Conservation (phyloP, 805 yeast species). For the Candida tibetensis region DNA sequence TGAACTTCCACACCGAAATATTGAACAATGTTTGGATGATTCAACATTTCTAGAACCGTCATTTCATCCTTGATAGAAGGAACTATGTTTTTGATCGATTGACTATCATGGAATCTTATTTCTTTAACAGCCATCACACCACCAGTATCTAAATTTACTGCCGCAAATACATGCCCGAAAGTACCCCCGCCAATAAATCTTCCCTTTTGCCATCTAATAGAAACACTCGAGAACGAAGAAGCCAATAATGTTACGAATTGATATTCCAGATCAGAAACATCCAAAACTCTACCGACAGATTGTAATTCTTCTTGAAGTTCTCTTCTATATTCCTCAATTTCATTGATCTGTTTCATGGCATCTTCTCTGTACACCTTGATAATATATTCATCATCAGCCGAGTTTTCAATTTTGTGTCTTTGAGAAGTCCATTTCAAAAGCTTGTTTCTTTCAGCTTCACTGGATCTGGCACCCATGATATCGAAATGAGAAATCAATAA, state of each 20-base stretch:
- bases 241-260: constrained; percentile 85
- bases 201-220: constrained; percentile 97
- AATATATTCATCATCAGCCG: constrained; percentile 39
- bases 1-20: constrained; percentile 97
- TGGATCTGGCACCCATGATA: constrained; percentile 95
- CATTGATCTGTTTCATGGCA: constrained; percentile 61
- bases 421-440: constrained; percentile 52
- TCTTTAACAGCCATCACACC: constrained; percentile 97
- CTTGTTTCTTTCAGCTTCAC: constrained; percentile 58
- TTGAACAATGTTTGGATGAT: constrained; percentile 95
- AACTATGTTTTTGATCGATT: constrained; percentile 76
- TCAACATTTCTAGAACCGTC: constrained; percentile 91
- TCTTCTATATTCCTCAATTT: constrained; percentile 58
- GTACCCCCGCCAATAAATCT: constrained; percentile 92
- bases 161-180: constrained; percentile 91
- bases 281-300: constrained; percentile 83
- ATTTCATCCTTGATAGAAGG: constrained; percentile 93
- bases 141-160: constrained; percentile 90
- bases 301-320: constrained; percentile 39
- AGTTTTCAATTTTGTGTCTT: constrained; percentile 50
- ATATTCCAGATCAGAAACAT: constrained; percentile 81
- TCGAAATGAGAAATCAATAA: constrained; percentile 92
- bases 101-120: constrained; percentile 84
- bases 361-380: constrained; percentile 58
- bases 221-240: constrained; percentile 81